Conservation (phyloP, 371 early-diverging fungal genomes). For the Mortierella sp. region DNA sequence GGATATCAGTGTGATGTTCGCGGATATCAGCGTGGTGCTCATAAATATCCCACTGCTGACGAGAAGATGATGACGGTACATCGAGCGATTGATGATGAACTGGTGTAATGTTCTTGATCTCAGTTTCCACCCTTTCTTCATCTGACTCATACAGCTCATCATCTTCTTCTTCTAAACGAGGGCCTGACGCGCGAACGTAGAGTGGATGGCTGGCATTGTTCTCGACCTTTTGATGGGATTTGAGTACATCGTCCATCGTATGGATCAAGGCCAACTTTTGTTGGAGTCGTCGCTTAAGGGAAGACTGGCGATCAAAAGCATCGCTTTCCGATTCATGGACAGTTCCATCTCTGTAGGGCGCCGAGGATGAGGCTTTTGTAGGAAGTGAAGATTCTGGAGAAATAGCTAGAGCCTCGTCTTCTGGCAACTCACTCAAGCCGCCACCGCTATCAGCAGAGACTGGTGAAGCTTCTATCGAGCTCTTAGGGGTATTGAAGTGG, state of each 20-base stretch:
- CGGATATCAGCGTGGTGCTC: not conserved
- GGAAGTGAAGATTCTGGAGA: not conserved
- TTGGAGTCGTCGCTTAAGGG: conserved; percentile 28
- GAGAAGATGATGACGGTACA: not conserved
- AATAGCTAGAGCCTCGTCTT: not conserved
- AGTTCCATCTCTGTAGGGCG: not conserved
- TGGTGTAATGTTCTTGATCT: not conserved
- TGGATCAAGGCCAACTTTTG: conserved; percentile 16
- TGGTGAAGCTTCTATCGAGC: not conserved
- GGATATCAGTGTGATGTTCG: not conserved
- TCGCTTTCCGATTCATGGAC: not conserved
- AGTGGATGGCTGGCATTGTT: conserved; percentile 42
- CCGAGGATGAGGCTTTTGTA: not conserved
- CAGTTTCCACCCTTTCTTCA: conserved; percentile 7
- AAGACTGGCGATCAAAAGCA: not conserved
- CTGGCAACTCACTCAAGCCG: not conserved
- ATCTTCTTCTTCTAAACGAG: conserved; percentile 3
- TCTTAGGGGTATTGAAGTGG: conserved; percentile 15
- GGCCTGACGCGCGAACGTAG: conserved; percentile 17
- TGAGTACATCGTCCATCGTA: conserved; percentile 26
- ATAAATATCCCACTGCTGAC: not conserved
- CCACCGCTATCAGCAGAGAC: not conserved
- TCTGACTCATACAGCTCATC: not conserved
- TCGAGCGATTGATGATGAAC: conserved; percentile 1
- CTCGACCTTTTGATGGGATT: conserved; percentile 9